These are phyloP conservation scores for Meyerozyma elateridarum DNA, from an alignment of 1,139 yeast species.

Conservation along the genomic window DNA sequence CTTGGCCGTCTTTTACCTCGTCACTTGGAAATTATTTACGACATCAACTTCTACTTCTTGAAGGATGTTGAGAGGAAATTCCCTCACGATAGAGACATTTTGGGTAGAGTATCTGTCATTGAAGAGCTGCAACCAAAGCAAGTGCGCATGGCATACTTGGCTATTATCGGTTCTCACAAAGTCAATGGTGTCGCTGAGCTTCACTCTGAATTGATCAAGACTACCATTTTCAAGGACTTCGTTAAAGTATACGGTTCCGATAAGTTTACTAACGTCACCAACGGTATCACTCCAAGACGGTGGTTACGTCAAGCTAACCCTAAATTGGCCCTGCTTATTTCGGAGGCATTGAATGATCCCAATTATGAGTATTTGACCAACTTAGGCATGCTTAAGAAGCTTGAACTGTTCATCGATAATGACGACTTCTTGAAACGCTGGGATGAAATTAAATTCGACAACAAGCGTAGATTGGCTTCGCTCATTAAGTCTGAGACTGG, in stretches of 20 bases:
- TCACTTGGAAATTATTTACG: constrained; percentile 87
- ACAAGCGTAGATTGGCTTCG: constrained; percentile 66
- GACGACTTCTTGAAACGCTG: constrained; percentile 62
- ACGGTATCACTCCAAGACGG: constrained; percentile 94
- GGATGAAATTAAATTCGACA: constrained; percentile 66
- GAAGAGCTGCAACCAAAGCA: constrained; percentile 79
- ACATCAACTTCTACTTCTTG: constrained; percentile 75
- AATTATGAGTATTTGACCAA: constrained; percentile 63
- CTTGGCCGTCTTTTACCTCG: constrained; percentile 79
- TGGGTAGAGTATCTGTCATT: constrained; percentile 72
- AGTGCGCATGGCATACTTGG: constrained; percentile 89
- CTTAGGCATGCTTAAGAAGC: constrained; percentile 60
- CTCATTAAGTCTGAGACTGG: constrained; percentile 66
- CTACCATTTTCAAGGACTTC: constrained; percentile 87
- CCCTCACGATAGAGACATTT: constrained; percentile 66
- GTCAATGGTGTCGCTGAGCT: constrained; percentile 96
- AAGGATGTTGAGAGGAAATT: constrained; percentile 69
- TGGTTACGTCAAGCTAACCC: constrained; percentile 97
- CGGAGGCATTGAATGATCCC: constrained; percentile 63
- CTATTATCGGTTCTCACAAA: constrained; percentile 87
- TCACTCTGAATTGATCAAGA: constrained; percentile 85
- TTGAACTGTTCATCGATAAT: constrained; percentile 68
- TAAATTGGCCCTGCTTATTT: constrained; percentile 63
- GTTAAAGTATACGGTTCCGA: constrained; percentile 76
- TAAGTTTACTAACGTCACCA: constrained; percentile 87